phyloP scores from a whole-genome alignment of 768 basidiomycete species.

The Kwoniella sp. region DNA sequence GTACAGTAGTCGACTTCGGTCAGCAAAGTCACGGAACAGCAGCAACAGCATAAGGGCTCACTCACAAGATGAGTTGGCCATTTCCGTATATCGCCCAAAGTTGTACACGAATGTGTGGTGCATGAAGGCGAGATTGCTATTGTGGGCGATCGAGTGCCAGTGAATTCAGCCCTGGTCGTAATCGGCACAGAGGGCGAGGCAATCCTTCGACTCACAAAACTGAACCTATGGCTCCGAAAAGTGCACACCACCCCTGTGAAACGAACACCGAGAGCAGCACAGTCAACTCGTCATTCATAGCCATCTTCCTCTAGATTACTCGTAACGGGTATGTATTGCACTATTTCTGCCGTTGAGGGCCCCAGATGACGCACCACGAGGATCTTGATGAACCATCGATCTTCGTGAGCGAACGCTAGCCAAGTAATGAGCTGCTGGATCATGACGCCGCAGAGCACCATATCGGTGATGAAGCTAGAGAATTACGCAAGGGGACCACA shows the following conservation, averaged over 20 bases:
- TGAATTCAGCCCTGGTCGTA: too few relatives aligned
- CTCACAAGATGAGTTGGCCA: conserved; percentile 10
- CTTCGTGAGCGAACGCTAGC: conserved; percentile 5
- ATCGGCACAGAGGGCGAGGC: neutral
- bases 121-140: conserved; percentile 10
- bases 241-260: conserved; percentile 2
- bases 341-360: too few relatives aligned
- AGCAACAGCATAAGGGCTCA: neutral
- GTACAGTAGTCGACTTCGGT: too few relatives aligned
- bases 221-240: conserved; percentile 7
- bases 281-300: too few relatives aligned
- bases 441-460: conserved; percentile 14
- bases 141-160: too few relatives aligned
- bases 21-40: too few relatives aligned
- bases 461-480: conserved; percentile 5
- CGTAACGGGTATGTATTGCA: too few relatives aligned
- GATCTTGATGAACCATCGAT: conserved; percentile 15
- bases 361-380: conserved; percentile 10
- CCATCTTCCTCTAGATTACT: too few relatives aligned
- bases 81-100: conserved; percentile 1
- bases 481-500: too few relatives aligned
- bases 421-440: conserved; percentile 2
- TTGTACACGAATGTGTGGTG: conserved; percentile 9
- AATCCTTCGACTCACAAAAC: conserved; percentile 8
- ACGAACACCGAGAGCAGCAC: neutral